Percentiles rank a stretch among this genome's conserved stretches.
phyloP scores from a whole-genome alignment of 352 stramenopile species.

The Globisporangium abappressorium region DNA sequence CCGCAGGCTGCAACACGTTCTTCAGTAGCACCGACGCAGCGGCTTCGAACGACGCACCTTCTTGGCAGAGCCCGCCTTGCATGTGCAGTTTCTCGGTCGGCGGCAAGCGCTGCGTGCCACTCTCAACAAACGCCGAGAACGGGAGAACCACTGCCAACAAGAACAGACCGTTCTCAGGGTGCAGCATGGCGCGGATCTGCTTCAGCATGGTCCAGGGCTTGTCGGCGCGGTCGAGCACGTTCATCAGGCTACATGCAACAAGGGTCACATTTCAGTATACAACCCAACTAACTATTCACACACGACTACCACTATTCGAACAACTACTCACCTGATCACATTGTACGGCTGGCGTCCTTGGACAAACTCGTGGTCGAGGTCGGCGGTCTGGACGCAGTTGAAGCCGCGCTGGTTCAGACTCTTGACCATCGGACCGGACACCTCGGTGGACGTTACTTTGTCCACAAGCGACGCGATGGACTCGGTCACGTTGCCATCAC shows the following conservation, averaged over 20 bases:
- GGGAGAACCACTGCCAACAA: conserved; percentile 76
- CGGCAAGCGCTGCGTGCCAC: conserved; percentile 56
- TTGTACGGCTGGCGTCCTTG: conserved; percentile 65
- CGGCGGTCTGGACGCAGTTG: conserved; percentile 70
- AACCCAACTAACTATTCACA: neutral
- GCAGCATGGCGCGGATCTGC: conserved; percentile 71
- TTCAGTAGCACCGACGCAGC: conserved; percentile 54
- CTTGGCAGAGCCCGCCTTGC: conserved; percentile 52
- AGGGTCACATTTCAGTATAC: neutral
- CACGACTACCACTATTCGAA: neutral
- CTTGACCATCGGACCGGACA: conserved; percentile 77
- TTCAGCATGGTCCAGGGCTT: conserved; percentile 75
- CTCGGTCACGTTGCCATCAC: conserved; percentile 81
- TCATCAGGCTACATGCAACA: conserved; percentile 51
- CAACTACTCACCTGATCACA: conserved; percentile 62
- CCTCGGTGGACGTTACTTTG: conserved; percentile 67
- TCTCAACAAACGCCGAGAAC: conserved; percentile 80
- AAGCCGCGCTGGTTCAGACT: conserved; percentile 73
- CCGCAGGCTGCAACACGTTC: conserved; percentile 64
- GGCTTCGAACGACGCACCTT: conserved; percentile 66
- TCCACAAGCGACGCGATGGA: conserved; percentile 76
- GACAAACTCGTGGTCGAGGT: conserved; percentile 68
- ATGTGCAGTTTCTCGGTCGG: conserved; percentile 70
- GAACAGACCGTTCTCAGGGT: conserved; percentile 70
- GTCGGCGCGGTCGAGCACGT: conserved; percentile 79